phyloP scores from a whole-genome alignment of 495 filamentous ascomycete genomes.

The Penicillium ochrochloron region DNA sequence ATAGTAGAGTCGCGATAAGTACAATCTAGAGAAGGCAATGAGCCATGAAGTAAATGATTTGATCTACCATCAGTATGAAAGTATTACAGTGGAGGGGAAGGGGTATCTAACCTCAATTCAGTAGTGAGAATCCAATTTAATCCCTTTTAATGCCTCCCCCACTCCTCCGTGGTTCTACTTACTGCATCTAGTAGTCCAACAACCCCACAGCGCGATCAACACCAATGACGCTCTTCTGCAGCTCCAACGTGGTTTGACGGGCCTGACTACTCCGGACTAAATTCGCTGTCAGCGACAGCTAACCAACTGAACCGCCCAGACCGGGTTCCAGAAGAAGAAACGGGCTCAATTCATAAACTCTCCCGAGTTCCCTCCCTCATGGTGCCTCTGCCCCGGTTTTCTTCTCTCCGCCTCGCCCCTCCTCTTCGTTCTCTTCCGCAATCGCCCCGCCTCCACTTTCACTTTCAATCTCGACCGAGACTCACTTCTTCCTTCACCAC shows the following conservation, averaged over 20 bases:
- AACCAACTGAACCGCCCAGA: background rate
- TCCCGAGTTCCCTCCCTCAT: conserved; percentile 9
- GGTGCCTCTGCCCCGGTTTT: conserved; percentile 17
- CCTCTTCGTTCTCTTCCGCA: conserved; percentile 21
- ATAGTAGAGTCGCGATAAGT: too few relatives aligned
- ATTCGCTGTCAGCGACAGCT: background rate
- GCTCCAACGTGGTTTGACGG: background rate
- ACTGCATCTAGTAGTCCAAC: too few relatives aligned
- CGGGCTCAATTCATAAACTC: background rate
- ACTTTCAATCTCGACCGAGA: background rate
- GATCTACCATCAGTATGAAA: too few relatives aligned
- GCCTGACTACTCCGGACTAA: background rate
- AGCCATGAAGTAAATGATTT: too few relatives aligned
- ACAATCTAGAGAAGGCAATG: too few relatives aligned
- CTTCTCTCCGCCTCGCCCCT: conserved; percentile 23
- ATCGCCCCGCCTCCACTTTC: conserved; percentile 13
- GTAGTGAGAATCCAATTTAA: too few relatives aligned
- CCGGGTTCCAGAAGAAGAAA: background rate
- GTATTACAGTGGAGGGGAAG: too few relatives aligned
- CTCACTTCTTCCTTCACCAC: background rate
- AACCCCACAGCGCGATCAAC: background rate
- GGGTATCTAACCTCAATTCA: too few relatives aligned
- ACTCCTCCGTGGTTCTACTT: too few relatives aligned
- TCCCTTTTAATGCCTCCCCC: too few relatives aligned
- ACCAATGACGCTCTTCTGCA: conserved; percentile 25